Evolutionary conservation across 768 basidiomycete species (phyloP), one percentile per base, ranked within the genome.

Genomic region (Lactarius trivialis): DNA sequence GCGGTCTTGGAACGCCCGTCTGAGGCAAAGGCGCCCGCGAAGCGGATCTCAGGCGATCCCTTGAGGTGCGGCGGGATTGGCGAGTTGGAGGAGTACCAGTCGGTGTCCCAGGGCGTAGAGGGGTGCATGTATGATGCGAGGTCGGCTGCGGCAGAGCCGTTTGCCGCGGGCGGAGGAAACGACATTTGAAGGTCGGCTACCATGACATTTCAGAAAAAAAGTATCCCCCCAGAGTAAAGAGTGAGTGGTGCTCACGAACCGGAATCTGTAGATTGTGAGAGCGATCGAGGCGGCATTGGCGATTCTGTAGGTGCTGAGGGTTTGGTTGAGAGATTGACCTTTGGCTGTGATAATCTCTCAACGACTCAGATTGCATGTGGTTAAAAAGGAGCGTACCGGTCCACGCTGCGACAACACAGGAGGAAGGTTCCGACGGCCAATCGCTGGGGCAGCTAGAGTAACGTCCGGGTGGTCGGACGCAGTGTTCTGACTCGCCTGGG

Each of bases 71-170:
- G 77, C 1, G 77, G 70, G n/a, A 72, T 59, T 7, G 70, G 67
- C 9, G 69, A 64, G 21, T 69, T 55, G 41, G 72, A 60, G 37
- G 71, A 61, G 65, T 81, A 82, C 79, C 79, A 81, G 1, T 74
- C 67, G 5, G 69, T 68, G 54, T 73, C 63, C 81, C 79, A 81
- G 54, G 70, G 70, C 0, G 75, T 74, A 24, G 71, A 69, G 2
- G 78, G 76, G n/a, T 71, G 64, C 68, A 81, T 80, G 68, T 76
- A 81, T 48, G 73, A 69, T 15, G 76, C 79, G 6, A 81, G 71
- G 67, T 81, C 80, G 48, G 74, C 72, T 2, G 79, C 76, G 7
- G 69, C 58, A n/a, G 72, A 76, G 60, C 72, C 76, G 36, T 75
- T 70, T 14, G 51, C 65, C 6, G 71, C 65, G 11, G 72, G 67